Conservation (phyloP, 2,329 filamentous ascomycete species). For the Phyllachora maydis region DNA sequence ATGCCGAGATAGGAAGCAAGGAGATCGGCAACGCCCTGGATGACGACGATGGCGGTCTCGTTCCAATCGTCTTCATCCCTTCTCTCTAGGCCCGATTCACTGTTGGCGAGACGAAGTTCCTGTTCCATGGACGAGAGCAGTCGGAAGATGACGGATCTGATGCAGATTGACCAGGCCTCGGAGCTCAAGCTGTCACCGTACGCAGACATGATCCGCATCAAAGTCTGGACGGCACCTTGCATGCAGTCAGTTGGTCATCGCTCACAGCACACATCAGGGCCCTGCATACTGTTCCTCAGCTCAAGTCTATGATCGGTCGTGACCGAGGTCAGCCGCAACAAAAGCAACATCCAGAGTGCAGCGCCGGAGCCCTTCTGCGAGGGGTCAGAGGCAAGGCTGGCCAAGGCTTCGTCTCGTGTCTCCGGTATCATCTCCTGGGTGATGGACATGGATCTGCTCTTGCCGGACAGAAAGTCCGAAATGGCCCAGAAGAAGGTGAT, state of each 20-base stretch:
- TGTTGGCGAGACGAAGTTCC: slow-evolving; percentile 20
- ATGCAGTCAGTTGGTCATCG: not conserved
- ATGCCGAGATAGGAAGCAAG: slow-evolving; percentile 59
- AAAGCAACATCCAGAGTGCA: slow-evolving; percentile 59
- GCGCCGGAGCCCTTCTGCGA: slow-evolving; percentile 42
- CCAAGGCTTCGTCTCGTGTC: slow-evolving; percentile 32
- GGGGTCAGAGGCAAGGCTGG: slow-evolving; percentile 34
- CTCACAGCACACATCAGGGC: too few relatives aligned
- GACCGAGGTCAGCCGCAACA: slow-evolving; percentile 50
- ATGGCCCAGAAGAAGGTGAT: slow-evolving; percentile 94
- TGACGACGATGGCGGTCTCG: slow-evolving; percentile 53
- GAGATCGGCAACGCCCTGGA: slow-evolving; percentile 52
- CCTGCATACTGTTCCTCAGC: slow-evolving; percentile 52
- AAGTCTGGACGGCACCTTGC: slow-evolving; percentile 61
- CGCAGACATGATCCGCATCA: slow-evolving; percentile 80
- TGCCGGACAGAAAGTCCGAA: slow-evolving; percentile 61
- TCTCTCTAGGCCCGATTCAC: slow-evolving; percentile 14
- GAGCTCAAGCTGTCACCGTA: slow-evolving; percentile 65
- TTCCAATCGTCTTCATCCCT: slow-evolving; percentile 39
- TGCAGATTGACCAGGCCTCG: slow-evolving; percentile 65
- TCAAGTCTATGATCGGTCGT: slow-evolving; percentile 54
- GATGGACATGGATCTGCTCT: slow-evolving; percentile 34
- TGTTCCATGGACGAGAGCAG: slow-evolving; percentile 51
- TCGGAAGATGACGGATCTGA: slow-evolving; percentile 62
- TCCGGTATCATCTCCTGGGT: slow-evolving; percentile 32